A percentile compares a stretch with the other conserved stretches of the same genome.
phyloP scores from a whole-genome alignment of 73 alveolate genomes.

The Paramecium pentaurelia region DNA sequence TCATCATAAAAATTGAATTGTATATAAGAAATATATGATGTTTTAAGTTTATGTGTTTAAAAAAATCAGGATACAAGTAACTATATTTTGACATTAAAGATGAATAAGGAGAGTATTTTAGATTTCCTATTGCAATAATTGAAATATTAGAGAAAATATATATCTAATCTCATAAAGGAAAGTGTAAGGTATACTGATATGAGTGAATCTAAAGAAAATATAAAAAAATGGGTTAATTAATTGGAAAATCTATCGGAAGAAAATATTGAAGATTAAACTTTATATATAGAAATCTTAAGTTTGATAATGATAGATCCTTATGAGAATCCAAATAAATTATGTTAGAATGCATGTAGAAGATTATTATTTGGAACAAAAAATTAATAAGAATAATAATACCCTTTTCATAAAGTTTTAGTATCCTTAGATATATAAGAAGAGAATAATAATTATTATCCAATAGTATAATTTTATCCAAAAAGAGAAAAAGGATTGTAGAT shows the following conservation, averaged over 20 bases:
- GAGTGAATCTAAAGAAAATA: neutral
- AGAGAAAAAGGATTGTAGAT: neutral
- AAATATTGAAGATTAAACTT: slow-evolving; percentile 37
- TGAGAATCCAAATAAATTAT: slow-evolving; percentile 9
- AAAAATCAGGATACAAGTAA: neutral
- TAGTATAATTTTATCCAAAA: neutral
- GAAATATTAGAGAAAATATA: slow-evolving; percentile 12
- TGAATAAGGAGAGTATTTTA: neutral
- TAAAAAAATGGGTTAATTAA: slow-evolving; percentile 7
- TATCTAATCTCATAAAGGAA: neutral
- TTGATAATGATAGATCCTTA: slow-evolving; percentile 40
- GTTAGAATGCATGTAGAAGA: slow-evolving; percentile 2
- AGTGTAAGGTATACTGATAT: slow-evolving; percentile 29
- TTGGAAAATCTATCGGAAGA: neutral
- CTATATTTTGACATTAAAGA: neutral
- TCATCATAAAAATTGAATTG: neutral
- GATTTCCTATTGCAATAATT: neutral
- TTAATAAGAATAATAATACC: neutral
- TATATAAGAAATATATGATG: neutral
- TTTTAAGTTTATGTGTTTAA: neutral
- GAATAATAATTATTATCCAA: neutral
- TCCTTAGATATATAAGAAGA: neutral
- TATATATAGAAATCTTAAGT: neutral
- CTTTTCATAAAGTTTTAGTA: neutral
- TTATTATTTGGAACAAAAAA: neutral